Percentiles rank a stretch among this genome's conserved stretches.
Evolutionary conservation across 2,329 filamentous ascomycete genomes (phyloP).

Genomic region (Aureobasidium vineae): DNA sequence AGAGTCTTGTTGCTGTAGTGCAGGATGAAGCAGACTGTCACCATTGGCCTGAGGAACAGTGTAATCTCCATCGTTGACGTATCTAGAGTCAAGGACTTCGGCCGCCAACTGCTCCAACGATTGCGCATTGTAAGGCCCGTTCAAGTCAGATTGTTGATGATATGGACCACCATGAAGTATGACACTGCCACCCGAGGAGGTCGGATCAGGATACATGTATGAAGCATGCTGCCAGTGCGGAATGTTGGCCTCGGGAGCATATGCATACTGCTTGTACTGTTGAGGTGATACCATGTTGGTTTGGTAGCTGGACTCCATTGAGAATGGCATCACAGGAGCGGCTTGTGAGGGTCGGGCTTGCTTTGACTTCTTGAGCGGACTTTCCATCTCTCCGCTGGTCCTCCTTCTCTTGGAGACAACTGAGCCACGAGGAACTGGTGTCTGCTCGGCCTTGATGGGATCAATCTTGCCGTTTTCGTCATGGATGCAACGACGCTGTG

Average conservation of each 20-base stretch:
- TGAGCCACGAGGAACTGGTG: conserved; percentile 58
- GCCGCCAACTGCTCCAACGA: conserved; percentile 41
- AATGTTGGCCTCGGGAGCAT: conserved; percentile 24
- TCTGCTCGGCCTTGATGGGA: conserved; percentile 61
- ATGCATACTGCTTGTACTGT: conserved; percentile 23
- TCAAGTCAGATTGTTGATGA: conserved; percentile 30
- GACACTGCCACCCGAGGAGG: conserved; percentile 25
- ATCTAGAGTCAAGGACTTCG: conserved; percentile 40
- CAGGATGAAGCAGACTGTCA: conserved; percentile 21
- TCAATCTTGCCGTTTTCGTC: conserved; percentile 64
- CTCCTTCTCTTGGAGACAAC: conserved; percentile 55
- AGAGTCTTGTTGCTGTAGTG: conserved; percentile 10
- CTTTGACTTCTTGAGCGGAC: conserved; percentile 31
- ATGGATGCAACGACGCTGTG: conserved; percentile 64
- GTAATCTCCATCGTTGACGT: conserved; percentile 28
- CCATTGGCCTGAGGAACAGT: conserved; percentile 9
- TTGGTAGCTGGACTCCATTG: conserved; percentile 24
- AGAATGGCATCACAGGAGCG: conserved; percentile 19
- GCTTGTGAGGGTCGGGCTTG: conserved; percentile 20
- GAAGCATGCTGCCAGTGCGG: conserved; percentile 32
- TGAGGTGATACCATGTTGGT: conserved; percentile 30
- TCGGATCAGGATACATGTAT: conserved; percentile 31
- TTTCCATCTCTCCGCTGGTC: conserved; percentile 43
- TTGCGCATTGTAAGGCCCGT: conserved; percentile 32
- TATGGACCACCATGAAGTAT: conserved; percentile 32